Conservation (phyloP, 768 basidiomycete genomes). For the Russula sp. region DNA sequence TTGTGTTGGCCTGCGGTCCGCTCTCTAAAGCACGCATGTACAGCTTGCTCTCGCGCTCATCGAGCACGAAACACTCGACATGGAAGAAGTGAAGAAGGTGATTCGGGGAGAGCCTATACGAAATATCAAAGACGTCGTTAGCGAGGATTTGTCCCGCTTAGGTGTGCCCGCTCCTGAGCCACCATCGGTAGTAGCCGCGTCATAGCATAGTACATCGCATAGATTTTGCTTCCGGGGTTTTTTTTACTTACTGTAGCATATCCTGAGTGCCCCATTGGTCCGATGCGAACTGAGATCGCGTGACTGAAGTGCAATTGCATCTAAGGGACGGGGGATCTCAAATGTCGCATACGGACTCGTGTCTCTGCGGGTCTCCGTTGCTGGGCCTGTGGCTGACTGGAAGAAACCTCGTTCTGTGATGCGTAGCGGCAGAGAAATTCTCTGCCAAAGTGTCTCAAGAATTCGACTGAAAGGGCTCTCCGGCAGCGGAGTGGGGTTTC, state of each 20-base stretch:
- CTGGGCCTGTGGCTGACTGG: not conserved
- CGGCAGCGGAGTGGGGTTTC: not conserved
- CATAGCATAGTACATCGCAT: constrained; percentile 15
- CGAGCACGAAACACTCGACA: constrained; percentile 89
- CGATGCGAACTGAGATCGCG: not conserved
- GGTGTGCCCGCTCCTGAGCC: constrained; percentile 1
- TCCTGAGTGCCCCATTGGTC: not conserved
- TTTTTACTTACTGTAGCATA: constrained; percentile 5
- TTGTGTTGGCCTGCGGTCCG: not conserved
- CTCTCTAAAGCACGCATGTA: constrained; percentile 8
- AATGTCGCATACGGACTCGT: not conserved
- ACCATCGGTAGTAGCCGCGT: constrained; percentile 4
- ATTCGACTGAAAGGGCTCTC: not conserved
- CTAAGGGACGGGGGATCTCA: not conserved
- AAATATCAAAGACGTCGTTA: constrained; percentile 57
- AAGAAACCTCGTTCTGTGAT: not conserved
- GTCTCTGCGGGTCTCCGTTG: not conserved
- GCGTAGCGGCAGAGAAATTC: not conserved
- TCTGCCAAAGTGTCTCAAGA: not conserved
- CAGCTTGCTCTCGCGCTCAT: constrained; percentile 89
- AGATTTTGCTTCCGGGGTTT: not conserved
- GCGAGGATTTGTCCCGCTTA: constrained; percentile 41
- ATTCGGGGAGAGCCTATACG: constrained; percentile 79
- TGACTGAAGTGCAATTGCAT: not conserved
- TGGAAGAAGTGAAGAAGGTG: constrained; percentile 81